Base-by-base conservation (phyloP, 1,284 basidiomycete genomes). In the Malassezia vespertilionis region DNA sequence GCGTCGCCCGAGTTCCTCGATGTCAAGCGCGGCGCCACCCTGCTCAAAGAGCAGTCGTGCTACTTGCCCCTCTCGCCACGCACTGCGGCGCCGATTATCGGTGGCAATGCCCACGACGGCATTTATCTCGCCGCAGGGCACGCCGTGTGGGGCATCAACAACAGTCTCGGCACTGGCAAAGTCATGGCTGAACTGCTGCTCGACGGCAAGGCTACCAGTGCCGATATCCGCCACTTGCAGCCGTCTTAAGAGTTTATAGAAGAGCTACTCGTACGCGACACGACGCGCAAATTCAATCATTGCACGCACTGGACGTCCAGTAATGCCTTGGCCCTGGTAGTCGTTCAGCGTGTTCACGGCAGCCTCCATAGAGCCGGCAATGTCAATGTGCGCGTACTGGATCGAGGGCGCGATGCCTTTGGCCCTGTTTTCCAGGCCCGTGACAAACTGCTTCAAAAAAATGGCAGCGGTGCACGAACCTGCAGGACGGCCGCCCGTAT, bases 381-480 rank as follows among this genome's bases (percentile, higher is more conserved):
- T 88, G 65, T 89, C 87, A 20, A 64, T 44, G 48, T 68, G 65
- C 6, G 61, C 55, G 38, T 65, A 68, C 11, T 58, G 47, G 20
- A 66, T 51, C 24, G 44, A 47, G 4, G 53, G 52, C 37, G 49
- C 53, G n/a, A 18, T 40, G 18, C 41, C 44, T 36, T 54, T 47
- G 27, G 55, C 50, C 10, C 61, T 58, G 38, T 65, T 57, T 34
- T 58, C 61, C 7, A 68, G 56, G 34, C 65, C 65, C 18, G 73
- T 71, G 30, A 84, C 80, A 11, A 86, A 73, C 43, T 74, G 70
- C 61, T 86, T 85, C 52, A 91, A 75, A 80, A 91, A 90, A 33
- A 89, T 75, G 4, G 87, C 86, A 2, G 86, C 87, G 1, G 86
- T 88, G 70, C 79, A 81, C 40, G 79, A 76, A 22, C 86, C 86